These are phyloP conservation scores for Skeletonema tropicum DNA, from an alignment of 108 stramenopile species.

Conservation along the genomic window DNA sequence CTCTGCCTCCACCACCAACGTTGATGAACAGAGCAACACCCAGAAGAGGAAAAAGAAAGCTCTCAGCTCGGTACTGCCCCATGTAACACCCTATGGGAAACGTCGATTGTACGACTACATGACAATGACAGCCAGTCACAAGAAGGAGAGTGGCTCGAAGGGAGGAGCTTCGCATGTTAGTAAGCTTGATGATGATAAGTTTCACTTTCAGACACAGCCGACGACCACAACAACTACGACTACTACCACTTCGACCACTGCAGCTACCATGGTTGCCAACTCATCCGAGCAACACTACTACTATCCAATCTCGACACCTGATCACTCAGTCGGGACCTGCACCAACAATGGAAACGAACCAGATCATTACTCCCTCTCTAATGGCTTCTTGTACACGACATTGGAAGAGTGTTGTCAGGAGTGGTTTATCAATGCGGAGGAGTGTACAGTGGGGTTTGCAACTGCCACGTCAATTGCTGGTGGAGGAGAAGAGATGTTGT, in stretches of 20 bases:
- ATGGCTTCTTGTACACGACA: slow-evolving; percentile 7
- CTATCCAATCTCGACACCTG: slow-evolving; percentile 1
- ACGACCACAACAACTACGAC: background rate
- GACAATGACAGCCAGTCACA: background rate
- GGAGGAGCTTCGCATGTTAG: background rate
- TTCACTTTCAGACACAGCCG: slow-evolving; percentile 5
- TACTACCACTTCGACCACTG: background rate
- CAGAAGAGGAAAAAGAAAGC: background rate
- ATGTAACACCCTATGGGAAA: background rate
- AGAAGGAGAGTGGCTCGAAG: background rate
- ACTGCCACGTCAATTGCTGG: background rate
- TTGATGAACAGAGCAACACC: no score
- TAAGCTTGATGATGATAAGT: background rate
- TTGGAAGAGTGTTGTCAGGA: slow-evolving; percentile 17
- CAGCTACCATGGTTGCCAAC: background rate
- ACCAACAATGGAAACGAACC: slow-evolving; percentile 11
- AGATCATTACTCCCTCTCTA: background rate
- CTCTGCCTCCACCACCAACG: background rate
- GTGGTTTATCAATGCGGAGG: slow-evolving; percentile 20
- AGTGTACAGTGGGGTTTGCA: slow-evolving; percentile 19
- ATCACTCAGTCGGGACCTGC: background rate
- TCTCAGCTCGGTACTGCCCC: background rate
- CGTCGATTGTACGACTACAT: background rate
- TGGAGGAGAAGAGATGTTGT: background rate
- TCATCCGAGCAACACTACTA: background rate